These are phyloP conservation scores for Dichomitus squalens DNA, from an alignment of 1,284 basidiomycete genomes.

Conservation along the genomic window DNA sequence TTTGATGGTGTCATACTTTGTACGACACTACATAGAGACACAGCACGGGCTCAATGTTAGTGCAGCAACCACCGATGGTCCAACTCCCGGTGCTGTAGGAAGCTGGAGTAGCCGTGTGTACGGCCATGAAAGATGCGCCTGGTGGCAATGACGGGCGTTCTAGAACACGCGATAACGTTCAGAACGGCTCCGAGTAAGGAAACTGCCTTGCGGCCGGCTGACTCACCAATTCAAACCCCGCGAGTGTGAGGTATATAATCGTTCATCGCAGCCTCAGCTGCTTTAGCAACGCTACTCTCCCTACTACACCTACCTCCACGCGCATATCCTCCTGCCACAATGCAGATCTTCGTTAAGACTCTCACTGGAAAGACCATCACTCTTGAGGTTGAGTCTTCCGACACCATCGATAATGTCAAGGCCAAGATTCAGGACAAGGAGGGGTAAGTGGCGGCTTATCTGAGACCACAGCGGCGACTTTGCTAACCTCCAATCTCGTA, in stretches of 20 bases:
- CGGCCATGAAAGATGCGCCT: no score
- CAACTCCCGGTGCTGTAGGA: no score
- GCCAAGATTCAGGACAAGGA: conserved; percentile 82
- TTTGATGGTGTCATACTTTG: no score
- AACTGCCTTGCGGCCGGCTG: conserved; percentile 13
- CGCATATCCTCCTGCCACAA: conserved; percentile 31
- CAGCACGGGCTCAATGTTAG: no score
- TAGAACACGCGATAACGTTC: conserved; percentile 18
- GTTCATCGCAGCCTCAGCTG: conserved; percentile 7
- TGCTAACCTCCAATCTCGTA: conserved; percentile 24
- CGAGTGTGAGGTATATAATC: conserved; percentile 20
- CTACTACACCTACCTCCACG: conserved; percentile 12
- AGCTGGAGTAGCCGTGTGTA: no score
- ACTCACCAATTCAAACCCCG: conserved; percentile 28
- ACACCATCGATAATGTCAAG: conserved; percentile 85
- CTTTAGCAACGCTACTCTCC: conserved; percentile 9
- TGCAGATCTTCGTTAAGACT: conserved; percentile 88
- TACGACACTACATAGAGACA: no score
- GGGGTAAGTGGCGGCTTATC: conserved; percentile 45
- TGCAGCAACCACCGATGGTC: no score
- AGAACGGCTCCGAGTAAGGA: conserved; percentile 12
- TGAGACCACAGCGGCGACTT: background rate
- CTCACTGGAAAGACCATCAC: conserved; percentile 91
- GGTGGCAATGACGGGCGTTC: conserved; percentile 11
- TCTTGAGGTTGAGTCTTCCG: conserved; percentile 83